These are phyloP conservation scores for Diutina scorzettiae DNA, from an alignment of 1,139 yeast genomes.

Conservation along the genomic window DNA sequence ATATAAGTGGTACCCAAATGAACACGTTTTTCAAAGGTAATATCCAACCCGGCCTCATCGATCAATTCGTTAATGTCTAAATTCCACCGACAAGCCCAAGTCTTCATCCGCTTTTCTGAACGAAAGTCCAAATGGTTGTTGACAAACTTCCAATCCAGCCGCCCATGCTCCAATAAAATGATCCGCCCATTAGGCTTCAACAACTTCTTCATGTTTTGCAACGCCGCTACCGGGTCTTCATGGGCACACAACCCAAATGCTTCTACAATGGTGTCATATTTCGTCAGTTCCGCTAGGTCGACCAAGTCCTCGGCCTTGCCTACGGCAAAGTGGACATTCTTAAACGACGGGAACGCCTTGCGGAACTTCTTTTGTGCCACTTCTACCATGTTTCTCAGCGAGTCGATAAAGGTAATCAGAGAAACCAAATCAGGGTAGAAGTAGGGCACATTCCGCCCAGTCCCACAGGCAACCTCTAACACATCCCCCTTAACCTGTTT, in stretches of 20 bases:
- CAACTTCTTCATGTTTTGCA: slow-evolving; percentile 58
- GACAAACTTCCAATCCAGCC: slow-evolving; percentile 68
- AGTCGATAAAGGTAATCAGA: slow-evolving; percentile 76
- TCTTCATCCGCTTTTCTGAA: slow-evolving; percentile 71
- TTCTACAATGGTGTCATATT: slow-evolving; percentile 85
- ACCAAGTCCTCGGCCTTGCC: slow-evolving; percentile 86
- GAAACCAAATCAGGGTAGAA: slow-evolving; percentile 46
- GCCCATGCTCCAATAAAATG: slow-evolving; percentile 81
- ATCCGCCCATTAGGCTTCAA: slow-evolving; percentile 89
- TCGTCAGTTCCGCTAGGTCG: slow-evolving; percentile 39
- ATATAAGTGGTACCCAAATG: slow-evolving; percentile 96
- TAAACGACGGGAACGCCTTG: slow-evolving; percentile 49
- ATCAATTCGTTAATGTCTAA: slow-evolving; percentile 80
- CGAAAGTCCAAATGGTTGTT: slow-evolving; percentile 74
- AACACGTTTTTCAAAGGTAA: slow-evolving; percentile 65
- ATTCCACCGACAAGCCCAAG: slow-evolving; percentile 98
- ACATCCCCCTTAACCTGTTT: slow-evolving; percentile 75
- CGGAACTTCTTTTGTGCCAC: slow-evolving; percentile 67
- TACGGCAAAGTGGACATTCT: slow-evolving; percentile 72
- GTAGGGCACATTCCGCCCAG: slow-evolving; percentile 84
- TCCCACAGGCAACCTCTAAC: slow-evolving; percentile 89
- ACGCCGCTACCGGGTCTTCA: slow-evolving; percentile 77
- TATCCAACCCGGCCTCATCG: slow-evolving; percentile 73
- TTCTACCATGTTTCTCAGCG: slow-evolving; percentile 77
- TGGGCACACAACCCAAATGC: slow-evolving; percentile 95